phyloP scores from a whole-genome alignment of 768 basidiomycete genomes.

The Boletus vermiculosoides region DNA sequence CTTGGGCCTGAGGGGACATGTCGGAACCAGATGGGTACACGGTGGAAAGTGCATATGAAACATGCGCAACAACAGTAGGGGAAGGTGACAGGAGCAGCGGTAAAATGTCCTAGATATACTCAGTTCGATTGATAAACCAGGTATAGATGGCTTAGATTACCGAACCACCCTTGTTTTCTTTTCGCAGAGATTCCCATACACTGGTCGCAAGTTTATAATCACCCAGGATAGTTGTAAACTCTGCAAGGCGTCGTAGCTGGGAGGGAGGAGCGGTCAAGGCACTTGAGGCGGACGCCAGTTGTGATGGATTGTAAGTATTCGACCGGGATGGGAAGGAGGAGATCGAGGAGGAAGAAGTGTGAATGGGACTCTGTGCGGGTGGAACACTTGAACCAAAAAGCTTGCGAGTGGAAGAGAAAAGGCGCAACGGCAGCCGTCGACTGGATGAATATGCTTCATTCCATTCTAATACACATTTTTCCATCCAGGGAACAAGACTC shows the following conservation, averaged over 20 bases:
- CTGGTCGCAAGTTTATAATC: conserved; percentile 81
- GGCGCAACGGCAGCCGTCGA: conserved; percentile 73
- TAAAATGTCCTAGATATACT: conserved; percentile 66
- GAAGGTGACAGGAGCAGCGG: conserved; percentile 71
- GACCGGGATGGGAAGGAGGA: conserved; percentile 38
- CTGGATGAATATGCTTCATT: conserved; percentile 85
- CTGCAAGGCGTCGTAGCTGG: conserved; percentile 86
- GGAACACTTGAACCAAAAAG: conserved; percentile 68
- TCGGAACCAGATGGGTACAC: conserved; percentile 47
- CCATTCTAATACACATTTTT: conserved; percentile 90
- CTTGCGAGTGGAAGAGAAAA: conserved; percentile 85
- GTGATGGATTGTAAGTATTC: conserved; percentile 37
- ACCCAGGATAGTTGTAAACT: conserved; percentile 90
- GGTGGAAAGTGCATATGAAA: conserved; percentile 53
- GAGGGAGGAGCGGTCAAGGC: conserved; percentile 44
- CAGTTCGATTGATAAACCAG: conserved; percentile 6
- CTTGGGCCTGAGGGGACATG: conserved; percentile 58
- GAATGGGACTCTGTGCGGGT: conserved; percentile 43
- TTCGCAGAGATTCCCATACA: conserved; percentile 85
- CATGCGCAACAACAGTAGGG: conserved; percentile 57
- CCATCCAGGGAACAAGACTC: conserved; percentile 96
- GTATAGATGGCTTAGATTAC: conserved; percentile 39
- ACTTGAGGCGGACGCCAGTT: conserved; percentile 23
- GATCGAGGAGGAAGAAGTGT: conserved; percentile 39
- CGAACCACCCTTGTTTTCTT: conserved; percentile 85